Evolutionary conservation across 805 yeast genomes (phyloP).

Genomic region (Pichia manshurica): DNA sequence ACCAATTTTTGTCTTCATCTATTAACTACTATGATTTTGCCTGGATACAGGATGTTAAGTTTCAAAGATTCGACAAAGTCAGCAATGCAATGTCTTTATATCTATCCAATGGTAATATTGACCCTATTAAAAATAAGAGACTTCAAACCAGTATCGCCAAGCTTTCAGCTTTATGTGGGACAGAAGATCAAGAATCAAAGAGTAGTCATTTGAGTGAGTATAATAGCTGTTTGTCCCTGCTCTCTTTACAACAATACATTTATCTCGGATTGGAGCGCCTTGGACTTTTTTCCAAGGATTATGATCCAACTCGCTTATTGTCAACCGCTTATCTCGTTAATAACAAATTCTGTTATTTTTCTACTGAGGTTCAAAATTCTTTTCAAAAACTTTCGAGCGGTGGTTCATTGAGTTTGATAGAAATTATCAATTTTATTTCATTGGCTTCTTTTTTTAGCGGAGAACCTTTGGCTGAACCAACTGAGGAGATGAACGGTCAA

Average conservation of each 20-base stretch:
- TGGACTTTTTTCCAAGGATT: not conserved
- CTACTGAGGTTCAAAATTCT: not conserved
- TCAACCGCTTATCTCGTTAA: not conserved
- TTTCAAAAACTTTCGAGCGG: not conserved
- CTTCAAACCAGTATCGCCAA: constrained; percentile 69
- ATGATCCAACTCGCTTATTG: not conserved
- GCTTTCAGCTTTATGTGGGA: constrained; percentile 41
- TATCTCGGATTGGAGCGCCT: not conserved
- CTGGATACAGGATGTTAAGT: constrained; percentile 66
- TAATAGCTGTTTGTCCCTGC: not conserved
- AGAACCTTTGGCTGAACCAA: not conserved
- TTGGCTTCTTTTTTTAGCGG: not conserved
- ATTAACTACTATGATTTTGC: constrained; percentile 46
- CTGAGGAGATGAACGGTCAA: not conserved
- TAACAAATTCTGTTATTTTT: not conserved
- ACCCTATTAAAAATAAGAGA: constrained; percentile 39
- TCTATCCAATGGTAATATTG: constrained; percentile 34
- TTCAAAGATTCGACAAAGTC: constrained; percentile 46
- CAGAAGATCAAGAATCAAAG: not conserved
- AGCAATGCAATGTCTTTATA: constrained; percentile 41
- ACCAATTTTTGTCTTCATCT: constrained; percentile 45
- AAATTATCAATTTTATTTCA: constrained; percentile 3
- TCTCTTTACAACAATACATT: constrained; percentile 6
- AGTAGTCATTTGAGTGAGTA: not conserved
- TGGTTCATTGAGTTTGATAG: not conserved